Evolutionary conservation across 176 grass and related monocot species (phyloP).

Genomic region (Avena eriantha): DNA sequence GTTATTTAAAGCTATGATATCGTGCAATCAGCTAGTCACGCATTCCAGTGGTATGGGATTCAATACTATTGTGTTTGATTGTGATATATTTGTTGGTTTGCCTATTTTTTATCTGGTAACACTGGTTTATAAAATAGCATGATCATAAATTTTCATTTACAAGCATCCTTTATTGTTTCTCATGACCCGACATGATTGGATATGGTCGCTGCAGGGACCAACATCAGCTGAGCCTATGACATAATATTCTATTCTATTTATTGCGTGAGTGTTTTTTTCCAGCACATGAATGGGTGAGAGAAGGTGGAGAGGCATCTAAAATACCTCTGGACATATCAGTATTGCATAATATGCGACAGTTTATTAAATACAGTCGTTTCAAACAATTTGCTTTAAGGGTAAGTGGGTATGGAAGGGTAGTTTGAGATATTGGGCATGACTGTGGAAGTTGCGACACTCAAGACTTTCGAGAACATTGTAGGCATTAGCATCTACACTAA

Average conservation of each 20-base stretch:
- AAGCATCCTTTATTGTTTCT: slow-evolving; percentile 35
- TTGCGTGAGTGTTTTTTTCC: slow-evolving; percentile 30
- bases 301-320: slow-evolving; percentile 88
- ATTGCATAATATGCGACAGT: slow-evolving; percentile 85
- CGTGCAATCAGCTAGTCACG: background rate
- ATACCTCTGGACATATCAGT: slow-evolving; percentile 97
- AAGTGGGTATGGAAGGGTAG: slow-evolving; percentile 28
- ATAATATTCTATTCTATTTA: slow-evolving; percentile 27
- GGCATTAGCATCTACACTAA: slow-evolving; percentile 85
- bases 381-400: slow-evolving; percentile 98
- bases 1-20: background rate
- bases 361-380: slow-evolving; percentile 96
- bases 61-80: background rate
- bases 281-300: slow-evolving; percentile 97
- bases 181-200: background rate
- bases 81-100: slow-evolving; percentile 33
- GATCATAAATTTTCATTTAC: background rate
- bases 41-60: background rate
- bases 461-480: slow-evolving; percentile 45
- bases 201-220: slow-evolving; percentile 17
- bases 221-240: background rate
- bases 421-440: slow-evolving; percentile 20
- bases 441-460: background rate
- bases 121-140: slow-evolving; percentile 3
- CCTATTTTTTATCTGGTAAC: slow-evolving; percentile 13